Base-by-base conservation (phyloP, 2,329 filamentous ascomycete species). In the Aspergillus arachidicola region DNA sequence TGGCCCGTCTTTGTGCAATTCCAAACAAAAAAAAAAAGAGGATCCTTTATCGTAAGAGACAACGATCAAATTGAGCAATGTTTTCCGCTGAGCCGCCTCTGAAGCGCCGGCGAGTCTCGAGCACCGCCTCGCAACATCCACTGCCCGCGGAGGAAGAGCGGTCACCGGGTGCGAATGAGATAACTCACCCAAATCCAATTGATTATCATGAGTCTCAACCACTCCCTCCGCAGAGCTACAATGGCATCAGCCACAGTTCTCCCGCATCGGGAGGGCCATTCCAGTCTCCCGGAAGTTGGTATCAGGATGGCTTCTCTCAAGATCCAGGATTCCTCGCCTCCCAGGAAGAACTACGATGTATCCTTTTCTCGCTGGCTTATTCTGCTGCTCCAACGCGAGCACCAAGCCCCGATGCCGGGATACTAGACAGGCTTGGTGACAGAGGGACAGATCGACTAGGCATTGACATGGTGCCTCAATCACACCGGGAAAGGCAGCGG, bases 321-420 rank as follows among this genome's bases (percentile, higher is more conserved):
- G 69, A 83, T 57, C 80, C 81, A 2, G 74, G 76, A 4, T 83
- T 81, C 59, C 72, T 82, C 19, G 79, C 81, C 30, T 78, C 80
- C 0, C 80, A 83, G 60, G 78, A 81, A 69, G 77, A 82, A 64
- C 73, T 83, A 4, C 76, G 80, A 59, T 74, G 73, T 26, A 77
- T 82, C 41, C 71, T 83, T 4, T 79, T 83, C 50, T 78, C 78
- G 46, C 78, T 80, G 0, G 80, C 81, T 1, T 78, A 82, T 46
- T 82, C 80, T 6, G 77, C 75, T 2, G 77, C 76, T 2, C 79
- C 80, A 0, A 81, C 80, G 1, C 73, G 80, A 1, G 75, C 80
- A 46, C 71, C 71, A 14, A 76, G 72, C 23, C 79, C 79, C 0
- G 73, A 71, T 68, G 48, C 67, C 56, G 59, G 67, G 69, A 53